phyloP scores from a whole-genome alignment of 2,329 filamentous ascomycete species.

The Diplodia seriata region DNA sequence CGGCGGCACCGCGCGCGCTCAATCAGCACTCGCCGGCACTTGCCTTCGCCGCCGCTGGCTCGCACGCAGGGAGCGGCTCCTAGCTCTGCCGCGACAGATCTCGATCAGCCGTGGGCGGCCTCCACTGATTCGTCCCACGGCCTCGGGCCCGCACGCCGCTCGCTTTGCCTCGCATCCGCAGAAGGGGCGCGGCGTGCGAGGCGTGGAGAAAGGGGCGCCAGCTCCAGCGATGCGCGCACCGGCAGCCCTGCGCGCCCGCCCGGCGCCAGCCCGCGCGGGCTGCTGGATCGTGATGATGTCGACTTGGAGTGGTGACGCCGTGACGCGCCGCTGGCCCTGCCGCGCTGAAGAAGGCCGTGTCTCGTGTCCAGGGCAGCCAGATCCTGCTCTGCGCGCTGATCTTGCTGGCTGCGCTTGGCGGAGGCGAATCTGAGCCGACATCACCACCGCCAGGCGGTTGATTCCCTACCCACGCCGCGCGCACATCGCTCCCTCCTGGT shows the following conservation, averaged over 20 bases:
- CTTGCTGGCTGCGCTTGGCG: slow-evolving; percentile 22
- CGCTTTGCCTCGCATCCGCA: slow-evolving; percentile 21
- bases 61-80: slow-evolving; percentile 27
- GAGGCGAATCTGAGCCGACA: slow-evolving; percentile 27
- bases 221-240: neutral
- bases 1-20: slow-evolving; percentile 5
- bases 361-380: slow-evolving; percentile 28
- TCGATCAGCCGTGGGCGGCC: slow-evolving; percentile 26
- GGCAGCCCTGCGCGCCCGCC: slow-evolving; percentile 22
- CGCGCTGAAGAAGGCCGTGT: slow-evolving; percentile 30
- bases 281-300: slow-evolving; percentile 23
- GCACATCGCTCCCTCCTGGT: slow-evolving; percentile 26
- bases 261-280: neutral
- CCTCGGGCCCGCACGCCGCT: slow-evolving; percentile 26
- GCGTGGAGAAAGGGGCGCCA: slow-evolving; percentile 14
- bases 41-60: slow-evolving; percentile 22
- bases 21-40: slow-evolving; percentile 22
- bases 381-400: slow-evolving; percentile 30
- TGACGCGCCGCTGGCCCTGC: slow-evolving; percentile 25
- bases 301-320: slow-evolving; percentile 21
- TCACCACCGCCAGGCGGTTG: slow-evolving; percentile 12
- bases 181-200: slow-evolving; percentile 1
- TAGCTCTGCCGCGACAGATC: slow-evolving; percentile 31
- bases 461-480: slow-evolving; percentile 23
- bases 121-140: slow-evolving; percentile 30